Conservation (phyloP, 2,329 filamentous ascomycete genomes). For the Aspergillus alliaceus region DNA sequence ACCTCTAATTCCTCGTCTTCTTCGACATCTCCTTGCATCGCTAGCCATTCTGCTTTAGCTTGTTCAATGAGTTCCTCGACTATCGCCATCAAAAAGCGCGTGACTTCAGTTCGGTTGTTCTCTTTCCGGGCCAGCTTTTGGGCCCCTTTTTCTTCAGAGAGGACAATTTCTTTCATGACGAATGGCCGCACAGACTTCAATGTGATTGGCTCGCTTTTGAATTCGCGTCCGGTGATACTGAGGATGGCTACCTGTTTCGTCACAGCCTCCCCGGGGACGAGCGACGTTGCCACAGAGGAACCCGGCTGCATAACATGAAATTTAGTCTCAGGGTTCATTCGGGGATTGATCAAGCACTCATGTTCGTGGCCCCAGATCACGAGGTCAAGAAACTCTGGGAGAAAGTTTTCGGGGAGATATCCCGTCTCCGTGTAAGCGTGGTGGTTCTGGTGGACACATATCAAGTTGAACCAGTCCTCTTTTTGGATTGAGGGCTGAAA, state of each 20-base stretch:
- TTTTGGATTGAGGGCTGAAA: slow-evolving; percentile 79
- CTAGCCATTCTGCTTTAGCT: slow-evolving; percentile 77
- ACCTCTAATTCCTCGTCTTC: slow-evolving; percentile 59
- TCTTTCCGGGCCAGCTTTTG: slow-evolving; percentile 75
- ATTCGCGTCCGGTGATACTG: slow-evolving; percentile 78
- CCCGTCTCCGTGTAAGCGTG: slow-evolving; percentile 86
- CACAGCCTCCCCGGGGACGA: slow-evolving; percentile 85
- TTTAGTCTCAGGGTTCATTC: slow-evolving; percentile 77
- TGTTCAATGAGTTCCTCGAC: slow-evolving; percentile 86
- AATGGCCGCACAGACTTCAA: slow-evolving; percentile 90
- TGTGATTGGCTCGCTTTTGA: slow-evolving; percentile 75
- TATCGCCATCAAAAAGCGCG: slow-evolving; percentile 70
- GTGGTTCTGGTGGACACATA: slow-evolving; percentile 96
- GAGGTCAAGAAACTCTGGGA: slow-evolving; percentile 87
- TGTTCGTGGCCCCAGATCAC: slow-evolving; percentile 98
- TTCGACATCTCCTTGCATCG: slow-evolving; percentile 67
- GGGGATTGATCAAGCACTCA: slow-evolving; percentile 87
- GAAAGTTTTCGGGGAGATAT: slow-evolving; percentile 90
- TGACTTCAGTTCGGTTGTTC: slow-evolving; percentile 80
- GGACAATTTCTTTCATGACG: slow-evolving; percentile 76
- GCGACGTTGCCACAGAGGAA: slow-evolving; percentile 90
- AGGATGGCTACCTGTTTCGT: slow-evolving; percentile 88
- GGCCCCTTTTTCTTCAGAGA: slow-evolving; percentile 74
- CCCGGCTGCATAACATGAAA: slow-evolving; percentile 98
- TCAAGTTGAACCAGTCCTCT: slow-evolving; percentile 91